Conservation (phyloP, 345 rosid species). For the Pistacia integerrima region DNA sequence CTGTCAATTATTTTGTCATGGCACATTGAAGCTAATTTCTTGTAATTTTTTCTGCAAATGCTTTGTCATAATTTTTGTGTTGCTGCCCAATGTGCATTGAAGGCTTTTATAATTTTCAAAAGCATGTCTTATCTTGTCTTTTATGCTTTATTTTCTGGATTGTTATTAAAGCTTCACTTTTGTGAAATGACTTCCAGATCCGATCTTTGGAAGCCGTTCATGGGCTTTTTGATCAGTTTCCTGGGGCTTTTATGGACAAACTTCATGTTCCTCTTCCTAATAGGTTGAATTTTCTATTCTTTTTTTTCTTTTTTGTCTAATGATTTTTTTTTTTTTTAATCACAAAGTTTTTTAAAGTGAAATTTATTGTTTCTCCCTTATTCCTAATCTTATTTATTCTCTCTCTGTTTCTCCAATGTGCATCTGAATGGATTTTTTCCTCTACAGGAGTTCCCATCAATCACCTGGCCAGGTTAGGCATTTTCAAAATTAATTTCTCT, state of each 20-base stretch:
- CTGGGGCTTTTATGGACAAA: conserved; percentile 70
- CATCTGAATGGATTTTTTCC: conserved; percentile 13
- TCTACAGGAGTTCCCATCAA: conserved; percentile 56
- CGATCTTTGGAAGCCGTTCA: conserved; percentile 91
- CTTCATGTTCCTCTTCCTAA: conserved; percentile 62
- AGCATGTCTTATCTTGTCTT: neutral
- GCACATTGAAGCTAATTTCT: neutral
- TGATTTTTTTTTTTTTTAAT: neutral
- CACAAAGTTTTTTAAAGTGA: neutral
- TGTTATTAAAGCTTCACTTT: conserved; percentile 11
- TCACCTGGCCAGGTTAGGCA: conserved; percentile 53
- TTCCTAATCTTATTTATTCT: neutral
- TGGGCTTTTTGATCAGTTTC: conserved; percentile 83
- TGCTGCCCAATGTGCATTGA: neutral
- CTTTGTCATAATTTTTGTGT: conserved; percentile 16
- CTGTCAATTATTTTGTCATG: neutral
- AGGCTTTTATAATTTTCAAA: neutral
- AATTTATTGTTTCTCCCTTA: neutral
- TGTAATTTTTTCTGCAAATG: conserved; percentile 1
- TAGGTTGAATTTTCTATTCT: conserved; percentile 41
- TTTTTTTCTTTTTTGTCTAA: neutral
- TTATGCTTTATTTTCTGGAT: conserved; percentile 10
- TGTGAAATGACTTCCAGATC: conserved; percentile 53
- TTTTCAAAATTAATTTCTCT: conserved; percentile 9
- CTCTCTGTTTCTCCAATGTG: conserved; percentile 1